A percentile compares a stretch with the other conserved stretches of the same genome.
These are phyloP conservation scores for Excoecaria cochinchinensis DNA, from an alignment of 345 rosid genomes.

Conservation along the genomic window DNA sequence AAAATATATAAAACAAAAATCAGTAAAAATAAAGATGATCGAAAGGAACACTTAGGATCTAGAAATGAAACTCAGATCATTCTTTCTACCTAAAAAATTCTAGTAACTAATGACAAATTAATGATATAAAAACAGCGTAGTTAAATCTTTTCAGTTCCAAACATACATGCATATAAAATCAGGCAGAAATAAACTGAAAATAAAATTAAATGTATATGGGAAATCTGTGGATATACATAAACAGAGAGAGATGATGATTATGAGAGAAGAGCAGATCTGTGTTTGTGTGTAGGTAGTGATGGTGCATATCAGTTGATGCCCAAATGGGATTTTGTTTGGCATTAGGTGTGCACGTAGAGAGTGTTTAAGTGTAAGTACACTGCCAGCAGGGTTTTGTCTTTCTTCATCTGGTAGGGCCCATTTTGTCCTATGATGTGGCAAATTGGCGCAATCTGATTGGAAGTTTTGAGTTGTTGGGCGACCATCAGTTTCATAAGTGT, in stretches of 20 bases:
- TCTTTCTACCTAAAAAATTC: not conserved
- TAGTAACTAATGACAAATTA: not conserved
- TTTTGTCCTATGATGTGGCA: conserved; percentile 6
- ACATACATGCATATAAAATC: not conserved
- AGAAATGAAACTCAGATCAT: not conserved
- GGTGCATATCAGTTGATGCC: not conserved
- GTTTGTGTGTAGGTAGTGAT: not conserved
- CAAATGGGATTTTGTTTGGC: conserved; percentile 4
- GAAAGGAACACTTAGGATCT: not conserved
- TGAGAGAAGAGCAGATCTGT: not conserved
- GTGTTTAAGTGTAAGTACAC: not conserved
- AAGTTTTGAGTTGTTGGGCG: not conserved
- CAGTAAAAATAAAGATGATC: not conserved
- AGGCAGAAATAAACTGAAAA: not conserved
- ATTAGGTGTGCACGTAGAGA: conserved; percentile 11
- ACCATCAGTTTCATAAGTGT: conserved; percentile 1
- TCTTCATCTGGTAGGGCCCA: not conserved
- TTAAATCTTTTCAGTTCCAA: not conserved
- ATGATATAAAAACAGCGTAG: not conserved
- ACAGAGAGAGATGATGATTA: not conserved
- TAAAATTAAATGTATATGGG: not conserved
- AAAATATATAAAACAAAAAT: not conserved
- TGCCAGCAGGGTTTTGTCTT: not conserved
- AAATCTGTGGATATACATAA: not conserved
- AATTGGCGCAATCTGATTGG: not conserved